Evolutionary conservation across 2,329 filamentous ascomycete genomes (phyloP).

Genomic region (Cladosporium sp.): DNA sequence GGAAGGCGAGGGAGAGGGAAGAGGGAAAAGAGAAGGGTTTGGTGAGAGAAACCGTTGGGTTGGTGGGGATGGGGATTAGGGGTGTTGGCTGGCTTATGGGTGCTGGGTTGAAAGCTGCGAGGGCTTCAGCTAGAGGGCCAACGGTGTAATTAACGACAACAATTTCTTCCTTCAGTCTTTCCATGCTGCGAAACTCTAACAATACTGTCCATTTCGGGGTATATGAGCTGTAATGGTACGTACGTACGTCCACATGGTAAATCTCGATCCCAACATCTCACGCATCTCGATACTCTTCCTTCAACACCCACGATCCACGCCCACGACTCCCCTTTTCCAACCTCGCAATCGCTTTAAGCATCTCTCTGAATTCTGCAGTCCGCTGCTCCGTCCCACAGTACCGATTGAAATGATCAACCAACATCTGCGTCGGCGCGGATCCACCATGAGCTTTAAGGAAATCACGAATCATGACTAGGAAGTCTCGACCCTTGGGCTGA

Average conservation of each 20-base stretch:
- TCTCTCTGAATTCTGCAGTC: slow-evolving; percentile 75
- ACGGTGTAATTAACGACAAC: background rate
- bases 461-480: slow-evolving; percentile 60
- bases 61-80: slow-evolving; percentile 41
- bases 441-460: slow-evolving; percentile 78
- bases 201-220: too few relatives aligned
- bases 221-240: too few relatives aligned
- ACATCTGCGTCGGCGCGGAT: slow-evolving; percentile 72
- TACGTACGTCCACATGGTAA: too few relatives aligned
- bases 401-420: slow-evolving; percentile 85
- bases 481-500: slow-evolving; percentile 39
- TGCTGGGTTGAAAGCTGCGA: slow-evolving; percentile 39
- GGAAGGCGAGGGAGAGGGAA: slow-evolving; percentile 21
- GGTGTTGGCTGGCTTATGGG: slow-evolving; percentile 39
- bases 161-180: too few relatives aligned
- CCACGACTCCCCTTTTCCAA: slow-evolving; percentile 54
- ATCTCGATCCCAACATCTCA: too few relatives aligned
- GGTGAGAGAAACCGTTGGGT: slow-evolving; percentile 35
- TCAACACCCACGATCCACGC: slow-evolving; percentile 56
- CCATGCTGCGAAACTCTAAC: too few relatives aligned
- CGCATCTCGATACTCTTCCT: slow-evolving; percentile 45
- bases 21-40: slow-evolving; percentile 35
- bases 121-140: background rate
- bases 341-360: slow-evolving; percentile 70
- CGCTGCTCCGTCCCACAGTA: slow-evolving; percentile 67